These are phyloP conservation scores for Talaromyces stipitatus DNA, from an alignment of 495 filamentous ascomycete species.

Conservation along the genomic window DNA sequence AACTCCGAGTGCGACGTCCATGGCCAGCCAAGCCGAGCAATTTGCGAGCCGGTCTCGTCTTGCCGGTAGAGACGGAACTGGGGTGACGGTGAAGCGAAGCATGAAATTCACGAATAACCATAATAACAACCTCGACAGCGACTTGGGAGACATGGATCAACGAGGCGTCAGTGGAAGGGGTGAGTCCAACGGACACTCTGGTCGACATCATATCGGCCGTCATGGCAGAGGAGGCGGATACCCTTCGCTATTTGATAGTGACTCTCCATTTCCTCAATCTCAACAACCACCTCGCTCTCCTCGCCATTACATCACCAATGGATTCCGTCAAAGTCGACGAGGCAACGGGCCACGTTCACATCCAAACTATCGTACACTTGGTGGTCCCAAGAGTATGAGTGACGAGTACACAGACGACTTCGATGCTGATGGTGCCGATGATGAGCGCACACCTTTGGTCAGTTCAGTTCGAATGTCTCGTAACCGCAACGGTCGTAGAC, in stretches of 20 bases:
- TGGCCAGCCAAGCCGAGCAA: slow-evolving; percentile 71
- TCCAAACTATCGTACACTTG: slow-evolving; percentile 33
- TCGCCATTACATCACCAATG: slow-evolving; percentile 41
- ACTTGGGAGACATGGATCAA: slow-evolving; percentile 55
- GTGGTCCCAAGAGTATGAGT: slow-evolving; percentile 42
- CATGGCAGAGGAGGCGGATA: slow-evolving; percentile 63
- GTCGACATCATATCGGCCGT: slow-evolving; percentile 65
- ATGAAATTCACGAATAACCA: slow-evolving; percentile 97
- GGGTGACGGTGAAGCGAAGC: slow-evolving; percentile 73
- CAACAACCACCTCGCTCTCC: slow-evolving; percentile 52
- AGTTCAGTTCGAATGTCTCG: slow-evolving; percentile 55
- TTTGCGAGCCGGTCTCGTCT: slow-evolving; percentile 53
- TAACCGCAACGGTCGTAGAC: slow-evolving; percentile 52
- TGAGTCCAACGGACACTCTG: slow-evolving; percentile 57
- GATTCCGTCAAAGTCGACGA: slow-evolving; percentile 27
- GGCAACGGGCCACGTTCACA: slow-evolving; percentile 21
- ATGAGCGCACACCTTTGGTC: slow-evolving; percentile 83
- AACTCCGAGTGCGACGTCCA: slow-evolving; percentile 90
- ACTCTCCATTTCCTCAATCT: slow-evolving; percentile 55
- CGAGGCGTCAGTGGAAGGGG: slow-evolving; percentile 47
- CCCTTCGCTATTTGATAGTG: slow-evolving; percentile 66
- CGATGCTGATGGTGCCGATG: slow-evolving; percentile 73
- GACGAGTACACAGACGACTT: slow-evolving; percentile 58
- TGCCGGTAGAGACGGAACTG: slow-evolving; percentile 57
- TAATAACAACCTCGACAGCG: slow-evolving; percentile 50